Evolutionary conservation across 306 rosid species (phyloP), one percentile per base, ranked within the genome.

Genomic region (Sechiopsis laciniata): DNA sequence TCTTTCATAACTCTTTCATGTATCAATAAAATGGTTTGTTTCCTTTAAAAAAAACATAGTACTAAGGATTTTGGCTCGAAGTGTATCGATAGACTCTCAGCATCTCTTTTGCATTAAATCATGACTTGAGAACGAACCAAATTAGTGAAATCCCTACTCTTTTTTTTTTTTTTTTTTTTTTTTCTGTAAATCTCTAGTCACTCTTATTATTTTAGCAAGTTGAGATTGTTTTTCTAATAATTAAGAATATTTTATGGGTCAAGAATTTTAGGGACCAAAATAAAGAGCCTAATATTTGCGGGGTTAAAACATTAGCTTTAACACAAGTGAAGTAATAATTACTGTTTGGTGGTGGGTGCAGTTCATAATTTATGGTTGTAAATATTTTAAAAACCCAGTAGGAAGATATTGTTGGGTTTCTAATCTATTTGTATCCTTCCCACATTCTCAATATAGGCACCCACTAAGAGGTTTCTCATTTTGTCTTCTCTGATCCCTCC

Each of bases 41-140:
- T 42, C 11, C 11, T 9, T 42, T 40, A 2, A 32, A 37, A 6
- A 37, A 37, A 37, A 5, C 64, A 1, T 15, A 66, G 12, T 21
- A 67, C 55, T 21, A 7, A 60, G 66, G 42, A 13, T 26, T 60
- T 26, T 7, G 2, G 35, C 54, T 65, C 13, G 13, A 24, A 7
- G 74, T 13, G 21, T 69, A 29, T 50, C 3, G 29, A 48, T 48
- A 68, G 73, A 48, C 40, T 69, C 14, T 51, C 15, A 69, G 8
- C 59, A 48, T 69, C 22, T 50, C 59, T 52, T 70, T 70, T 70
- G 74, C 24, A 50, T 3, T 51, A 26, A 51, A 21, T 48, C 55
- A 45, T 20, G 72, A 66, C 6, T 19, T 19, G 11, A 66, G 72
- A 42, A 45, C 72, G 21, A 45, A 66, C 32, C 35, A 66, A 42